Evolutionary conservation across 2,329 filamentous ascomycete species (phyloP), one percentile per base, ranked within the genome.

Genomic region (Xylaria sp.): DNA sequence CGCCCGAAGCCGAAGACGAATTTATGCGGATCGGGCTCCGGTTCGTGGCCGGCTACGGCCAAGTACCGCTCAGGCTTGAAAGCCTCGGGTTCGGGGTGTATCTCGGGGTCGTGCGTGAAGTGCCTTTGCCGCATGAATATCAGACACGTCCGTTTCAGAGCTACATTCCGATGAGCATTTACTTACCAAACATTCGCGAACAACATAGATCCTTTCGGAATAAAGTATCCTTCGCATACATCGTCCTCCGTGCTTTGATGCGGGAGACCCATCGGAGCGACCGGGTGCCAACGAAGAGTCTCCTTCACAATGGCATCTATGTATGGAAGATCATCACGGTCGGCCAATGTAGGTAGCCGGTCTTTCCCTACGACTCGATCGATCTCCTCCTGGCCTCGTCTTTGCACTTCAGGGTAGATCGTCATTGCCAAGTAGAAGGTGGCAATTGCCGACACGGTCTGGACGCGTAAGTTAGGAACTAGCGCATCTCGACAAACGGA

Each of bases 31-130:
- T 79, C 76, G 0, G 75, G 78, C 53, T 68, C 70, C 9, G 75
- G 75, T 1, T 74, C 66, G 12, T 44, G 27, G 21, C 35, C 63
- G 74, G 75, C 32, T 54, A 62, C 29, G 13, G 53, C 27, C 2
- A 82, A 69, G 69, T 75, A 82, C 0, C 80, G 73, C 1, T 79
- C 78, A 0, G 79, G 80, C 25, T 78, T 73, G 32, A 83, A 82
- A 1, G 35, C 13, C 5, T 67, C 66, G 0, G 80, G 79, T 8
- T 79, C 59, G 0, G 86, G 83, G 76, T 93, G 92, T 1, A 87
- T 87, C 42, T 90, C 87, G 1, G 88, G 86, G 73, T 93, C 91
- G 78, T 93, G 91, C 29, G 90, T 86, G n/a, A 81, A 74, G 61
- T 70, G 76, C 68, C 69, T 73, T 58, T 48, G 47, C 32, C 47